phyloP scores from a whole-genome alignment of 1,284 basidiomycete species.

The Sporisorium reilianum region DNA sequence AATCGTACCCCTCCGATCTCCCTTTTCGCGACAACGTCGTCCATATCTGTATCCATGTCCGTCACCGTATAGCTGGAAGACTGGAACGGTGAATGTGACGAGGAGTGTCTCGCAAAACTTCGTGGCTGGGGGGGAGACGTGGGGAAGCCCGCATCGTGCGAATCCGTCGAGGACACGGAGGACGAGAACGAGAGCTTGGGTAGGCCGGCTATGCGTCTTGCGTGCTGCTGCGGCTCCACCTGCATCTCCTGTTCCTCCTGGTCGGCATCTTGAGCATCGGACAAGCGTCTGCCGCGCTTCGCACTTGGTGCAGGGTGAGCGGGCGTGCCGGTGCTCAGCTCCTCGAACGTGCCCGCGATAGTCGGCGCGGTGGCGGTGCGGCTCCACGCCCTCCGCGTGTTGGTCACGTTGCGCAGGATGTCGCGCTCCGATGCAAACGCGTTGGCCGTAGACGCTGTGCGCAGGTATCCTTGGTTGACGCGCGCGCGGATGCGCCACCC shows the following conservation, averaged over 20 bases:
- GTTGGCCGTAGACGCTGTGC: background rate
- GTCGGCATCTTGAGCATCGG: too few relatives aligned
- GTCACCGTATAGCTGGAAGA: too few relatives aligned
- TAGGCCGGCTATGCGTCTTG: constrained; percentile 1
- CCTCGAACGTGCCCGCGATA: constrained; percentile 3
- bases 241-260: background rate
- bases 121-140: background rate
- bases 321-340: background rate
- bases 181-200: constrained; percentile 28
- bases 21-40: too few relatives aligned
- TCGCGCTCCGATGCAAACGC: constrained; percentile 10
- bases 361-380: constrained; percentile 10
- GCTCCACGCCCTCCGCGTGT: constrained; percentile 12
- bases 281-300: background rate
- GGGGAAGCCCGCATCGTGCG: background rate
- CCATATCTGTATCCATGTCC: constrained; percentile 2
- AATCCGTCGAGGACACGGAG: constrained; percentile 1
- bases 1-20: constrained; percentile 16
- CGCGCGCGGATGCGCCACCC: constrained; percentile 30
- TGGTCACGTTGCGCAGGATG: constrained; percentile 11
- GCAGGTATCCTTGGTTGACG: constrained; percentile 31
- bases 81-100: background rate
- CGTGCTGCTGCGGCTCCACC: background rate
- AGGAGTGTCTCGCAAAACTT: background rate
- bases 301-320: too few relatives aligned